Conservation (phyloP, 768 basidiomycete species). For the Sarcodon sp. region DNA sequence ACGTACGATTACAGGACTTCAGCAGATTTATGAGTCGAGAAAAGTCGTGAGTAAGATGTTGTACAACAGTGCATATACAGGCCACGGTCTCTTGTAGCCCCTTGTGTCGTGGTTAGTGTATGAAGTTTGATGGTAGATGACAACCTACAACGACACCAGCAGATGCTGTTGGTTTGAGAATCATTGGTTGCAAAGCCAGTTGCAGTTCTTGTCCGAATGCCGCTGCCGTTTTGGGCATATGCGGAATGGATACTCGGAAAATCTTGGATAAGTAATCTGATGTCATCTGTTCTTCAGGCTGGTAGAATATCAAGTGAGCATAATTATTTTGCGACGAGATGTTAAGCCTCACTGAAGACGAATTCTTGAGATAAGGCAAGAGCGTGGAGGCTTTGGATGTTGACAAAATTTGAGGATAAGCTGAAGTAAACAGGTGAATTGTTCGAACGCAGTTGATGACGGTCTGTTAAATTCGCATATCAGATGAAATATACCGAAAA, state of each 20-base stretch:
- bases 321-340: not conserved
- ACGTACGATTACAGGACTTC: conserved; percentile 73
- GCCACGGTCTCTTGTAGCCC: conserved; percentile 87
- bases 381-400: conserved; percentile 74
- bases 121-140: not conserved
- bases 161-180: conserved; percentile 65
- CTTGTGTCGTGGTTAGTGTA: conserved; percentile 20
- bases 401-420: conserved; percentile 78
- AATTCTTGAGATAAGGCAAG: conserved; percentile 82
- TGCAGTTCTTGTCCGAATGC: conserved; percentile 88
- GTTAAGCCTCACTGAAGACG: conserved; percentile 44
- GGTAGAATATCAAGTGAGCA: conserved; percentile 3
- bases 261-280: conserved; percentile 84
- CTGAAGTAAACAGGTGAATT: conserved; percentile 69
- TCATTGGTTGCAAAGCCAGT: conserved; percentile 75
- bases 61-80: conserved; percentile 80
- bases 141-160: conserved; percentile 51
- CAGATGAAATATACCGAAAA: not conserved
- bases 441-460: conserved; percentile 78
- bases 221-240: conserved; percentile 80
- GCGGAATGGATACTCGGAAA: conserved; percentile 73
- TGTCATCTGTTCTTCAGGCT: conserved; percentile 76
- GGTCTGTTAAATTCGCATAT: conserved; percentile 31
- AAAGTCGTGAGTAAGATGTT: conserved; percentile 81
- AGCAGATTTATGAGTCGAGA: conserved; percentile 62